Evolutionary conservation across 2,329 filamentous ascomycete genomes (phyloP).

Genomic region (Coniella lustricola): DNA sequence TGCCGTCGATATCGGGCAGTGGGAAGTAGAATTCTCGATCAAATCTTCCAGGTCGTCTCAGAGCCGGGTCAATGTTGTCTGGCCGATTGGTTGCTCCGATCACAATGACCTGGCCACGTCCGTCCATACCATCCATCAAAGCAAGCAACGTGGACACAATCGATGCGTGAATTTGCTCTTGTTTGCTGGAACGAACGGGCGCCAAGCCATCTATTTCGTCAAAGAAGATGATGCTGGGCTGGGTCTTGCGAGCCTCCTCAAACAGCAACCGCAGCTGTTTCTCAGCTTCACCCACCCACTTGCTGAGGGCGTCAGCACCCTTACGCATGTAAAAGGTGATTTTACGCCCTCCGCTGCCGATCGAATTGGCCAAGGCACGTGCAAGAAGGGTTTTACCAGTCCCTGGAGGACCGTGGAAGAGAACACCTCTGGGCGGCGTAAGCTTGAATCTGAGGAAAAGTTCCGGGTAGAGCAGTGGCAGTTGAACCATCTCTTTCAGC

Average conservation of each 20-base stretch:
- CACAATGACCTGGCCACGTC: constrained; percentile 95
- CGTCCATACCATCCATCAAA: constrained; percentile 96
- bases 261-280: constrained; percentile 89
- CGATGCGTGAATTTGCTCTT: constrained; percentile 97
- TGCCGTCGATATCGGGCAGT: constrained; percentile 71
- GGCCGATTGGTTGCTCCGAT: constrained; percentile 98
- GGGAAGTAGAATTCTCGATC: constrained; percentile 98
- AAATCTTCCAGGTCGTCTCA: constrained; percentile 88
- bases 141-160: constrained; percentile 93
- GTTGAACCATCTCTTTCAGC: constrained; percentile 95
- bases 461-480: constrained; percentile 90
- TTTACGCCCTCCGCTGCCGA: constrained; percentile 82
- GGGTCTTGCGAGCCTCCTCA: constrained; percentile 89
- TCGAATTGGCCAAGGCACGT: constrained; percentile 82
- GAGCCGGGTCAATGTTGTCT: constrained; percentile 92
- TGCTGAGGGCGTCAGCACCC: constrained; percentile 92
- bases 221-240: constrained; percentile 99
- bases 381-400: constrained; percentile 98
- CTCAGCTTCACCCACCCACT: constrained; percentile 98
- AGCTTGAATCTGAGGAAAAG: constrained; percentile 88
- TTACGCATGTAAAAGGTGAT: constrained; percentile 99
- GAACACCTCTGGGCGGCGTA: constrained; percentile 85
- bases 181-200: constrained; percentile 92
- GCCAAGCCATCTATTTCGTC: constrained; percentile 97
- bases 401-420: constrained; percentile 95